Percentiles rank a stretch among this genome's conserved stretches.
Conservation (phyloP, 148 eudicot species). For the Camellia sinensis region DNA sequence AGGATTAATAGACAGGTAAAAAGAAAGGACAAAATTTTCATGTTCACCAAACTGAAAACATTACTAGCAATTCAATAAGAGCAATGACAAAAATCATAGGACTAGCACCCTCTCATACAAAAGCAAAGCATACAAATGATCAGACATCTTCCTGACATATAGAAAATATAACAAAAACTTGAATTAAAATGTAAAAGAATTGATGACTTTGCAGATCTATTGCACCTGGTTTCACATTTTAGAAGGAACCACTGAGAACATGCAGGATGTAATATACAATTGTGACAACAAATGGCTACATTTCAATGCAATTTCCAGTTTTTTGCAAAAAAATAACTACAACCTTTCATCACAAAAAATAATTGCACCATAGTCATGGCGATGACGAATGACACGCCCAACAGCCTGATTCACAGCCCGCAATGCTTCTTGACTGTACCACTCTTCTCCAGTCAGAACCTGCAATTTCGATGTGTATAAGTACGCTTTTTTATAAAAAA, state of each 20-base stretch:
- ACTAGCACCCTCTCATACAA: neutral
- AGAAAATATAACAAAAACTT: neutral
- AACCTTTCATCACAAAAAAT: conserved; percentile 96
- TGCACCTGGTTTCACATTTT: neutral
- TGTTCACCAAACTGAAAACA: neutral
- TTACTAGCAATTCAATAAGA: neutral
- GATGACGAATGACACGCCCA: conserved; percentile 99
- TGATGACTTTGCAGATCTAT: neutral
- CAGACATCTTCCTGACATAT: neutral
- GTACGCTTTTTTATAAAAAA: neutral
- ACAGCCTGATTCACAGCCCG: conserved; percentile 99
- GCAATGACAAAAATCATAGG: neutral
- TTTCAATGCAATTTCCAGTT: neutral
- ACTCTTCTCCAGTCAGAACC: conserved; percentile 89
- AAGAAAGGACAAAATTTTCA: neutral
- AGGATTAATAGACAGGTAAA: neutral
- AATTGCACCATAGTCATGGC: conserved; percentile 95
- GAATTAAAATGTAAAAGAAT: neutral
- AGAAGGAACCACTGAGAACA: neutral
- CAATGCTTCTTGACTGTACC: conserved; percentile 92
- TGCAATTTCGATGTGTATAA: conserved; percentile 24
- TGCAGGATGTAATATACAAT: neutral
- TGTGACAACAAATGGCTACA: neutral
- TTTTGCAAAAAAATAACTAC: neutral
- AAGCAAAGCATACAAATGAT: neutral